Base-by-base conservation (phyloP, 768 basidiomycete genomes). In the Boletus rubescentipes region DNA sequence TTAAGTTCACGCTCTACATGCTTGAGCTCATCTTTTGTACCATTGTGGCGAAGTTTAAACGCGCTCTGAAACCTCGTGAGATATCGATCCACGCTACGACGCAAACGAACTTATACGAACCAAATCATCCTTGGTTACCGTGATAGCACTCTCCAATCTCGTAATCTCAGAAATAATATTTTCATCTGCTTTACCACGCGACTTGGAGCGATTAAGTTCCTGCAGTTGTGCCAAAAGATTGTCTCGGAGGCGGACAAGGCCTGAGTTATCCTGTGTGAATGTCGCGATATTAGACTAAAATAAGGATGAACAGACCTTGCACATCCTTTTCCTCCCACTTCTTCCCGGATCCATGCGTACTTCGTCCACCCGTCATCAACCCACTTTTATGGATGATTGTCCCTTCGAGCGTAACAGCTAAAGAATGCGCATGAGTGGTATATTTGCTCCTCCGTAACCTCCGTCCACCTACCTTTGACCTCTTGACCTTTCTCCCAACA, bases 311-410 rank as follows among this genome's bases (percentile, higher is more conserved):
- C 40, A 36, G 62, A 91, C 93, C 89, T 71, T 92, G 86, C 4
- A 98, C 81, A 61, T 97, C 94, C 62, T 89, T 89, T 68, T 98
- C 96, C 54, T 96, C 92, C 88, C 93, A 98, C 66, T 92, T 93
- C 73, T 91, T 90, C 37, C 79, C 80, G n/a, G 71, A 84, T 42
- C 77, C 79, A 57, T 87, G 86, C 0, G 87, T 81, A 61, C 92
- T 91, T 44, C 84, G 79, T 26, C 97, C 97, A 74, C 97, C 97
- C 32, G 97, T 99, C 67, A 99, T 98, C 43, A 96, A 74, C 56
- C 97, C 97, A 60, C 92, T 94, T 75, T 95, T 95, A 71, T 99
- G 97, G 43, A 99, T 98, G 55, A 99, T 77, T 3, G 95, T 98
- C 1, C 97, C 97, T 40, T 98, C 95, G 39, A 99, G 76, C 1